Evolutionary conservation across 1,284 basidiomycete genomes (phyloP), one percentile per base, ranked within the genome.

Genomic region (Boletellus sp.): DNA sequence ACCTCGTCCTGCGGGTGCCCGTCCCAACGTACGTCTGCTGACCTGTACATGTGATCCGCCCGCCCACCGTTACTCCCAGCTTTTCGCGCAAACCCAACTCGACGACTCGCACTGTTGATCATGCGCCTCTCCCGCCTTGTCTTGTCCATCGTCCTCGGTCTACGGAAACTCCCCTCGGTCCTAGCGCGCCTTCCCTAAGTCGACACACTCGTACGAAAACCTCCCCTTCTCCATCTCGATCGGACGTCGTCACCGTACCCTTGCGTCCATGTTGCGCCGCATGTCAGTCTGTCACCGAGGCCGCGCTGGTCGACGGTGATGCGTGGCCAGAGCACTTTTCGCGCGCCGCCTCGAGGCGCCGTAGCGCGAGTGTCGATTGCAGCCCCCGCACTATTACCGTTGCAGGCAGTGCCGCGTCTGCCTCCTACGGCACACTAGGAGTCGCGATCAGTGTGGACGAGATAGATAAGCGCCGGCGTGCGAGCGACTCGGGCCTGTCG

Each of bases 281-380:
- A 42, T 85, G 82, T 58, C 70, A 74, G 38, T 58, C 65, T 32
- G 70, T 72, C 50, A 78, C 77, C 1, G 82, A 84, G 47, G 72
- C 75, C 44, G 74, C 71, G 44, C 54, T 75, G 26, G 63, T 70
- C 28, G 67, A 75, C 51, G 81, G 79, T 33, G 77, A 78, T 26
- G 62, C 72, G 4, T 86, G 78, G 81, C 66, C 76, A 51, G 81
- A 81, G 58, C 76, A 71, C 55, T 87, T 86, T 63, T 76, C 82
- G 6, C 76, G 76, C 33, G 81, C 79, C 7, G 86, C 86, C 5
- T 71, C 74, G 38, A 74, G 81, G 50, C 69, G 79, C n/a, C 73
- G 84, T 47, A 80, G 77, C 54, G 65, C 71, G n/a, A 82, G 81
- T 60, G 58, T 57, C 1, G 72, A 74, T 26, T 45, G 58, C 4